These are phyloP conservation scores for Sungouiozyma ichnusensis DNA, from an alignment of 805 yeast species.

Conservation along the genomic window DNA sequence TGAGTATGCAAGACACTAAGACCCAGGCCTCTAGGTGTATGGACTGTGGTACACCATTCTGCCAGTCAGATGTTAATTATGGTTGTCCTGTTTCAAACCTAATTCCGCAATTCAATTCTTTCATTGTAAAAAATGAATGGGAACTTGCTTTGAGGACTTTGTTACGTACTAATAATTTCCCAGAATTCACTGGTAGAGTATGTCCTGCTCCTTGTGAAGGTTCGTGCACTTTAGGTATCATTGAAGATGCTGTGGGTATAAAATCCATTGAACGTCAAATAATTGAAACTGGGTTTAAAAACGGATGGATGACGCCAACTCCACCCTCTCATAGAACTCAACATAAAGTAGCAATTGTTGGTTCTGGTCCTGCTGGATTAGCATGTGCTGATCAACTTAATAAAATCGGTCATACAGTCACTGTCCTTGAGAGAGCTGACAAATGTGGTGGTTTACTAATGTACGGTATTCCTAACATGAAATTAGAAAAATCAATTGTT, in stretches of 20 bases:
- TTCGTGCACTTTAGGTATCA: conserved; percentile 88
- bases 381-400: conserved; percentile 96
- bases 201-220: conserved; percentile 99
- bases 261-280: conserved; percentile 93
- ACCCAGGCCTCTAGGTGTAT: conserved; percentile 95
- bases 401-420: conserved; percentile 88
- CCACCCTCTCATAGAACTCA: conserved; percentile 80
- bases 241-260: conserved; percentile 92
- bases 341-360: conserved; percentile 73
- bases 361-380: conserved; percentile 96
- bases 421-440: conserved; percentile 88
- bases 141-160: conserved; percentile 83
- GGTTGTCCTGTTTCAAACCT: conserved; percentile 97
- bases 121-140: conserved; percentile 93
- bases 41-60: conserved; percentile 99
- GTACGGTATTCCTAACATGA: conserved; percentile 99
- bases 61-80: conserved; percentile 73
- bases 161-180: conserved; percentile 95
- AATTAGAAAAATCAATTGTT: conserved; percentile 84
- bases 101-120: conserved; percentile 96
- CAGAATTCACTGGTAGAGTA: conserved; percentile 95
- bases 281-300: conserved; percentile 90
- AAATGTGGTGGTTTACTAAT: conserved; percentile 94
- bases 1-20: conserved; percentile 76
- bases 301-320: conserved; percentile 88